These are phyloP conservation scores for Penicillium samsonianum DNA, from an alignment of 495 filamentous ascomycete genomes.

Conservation along the genomic window DNA sequence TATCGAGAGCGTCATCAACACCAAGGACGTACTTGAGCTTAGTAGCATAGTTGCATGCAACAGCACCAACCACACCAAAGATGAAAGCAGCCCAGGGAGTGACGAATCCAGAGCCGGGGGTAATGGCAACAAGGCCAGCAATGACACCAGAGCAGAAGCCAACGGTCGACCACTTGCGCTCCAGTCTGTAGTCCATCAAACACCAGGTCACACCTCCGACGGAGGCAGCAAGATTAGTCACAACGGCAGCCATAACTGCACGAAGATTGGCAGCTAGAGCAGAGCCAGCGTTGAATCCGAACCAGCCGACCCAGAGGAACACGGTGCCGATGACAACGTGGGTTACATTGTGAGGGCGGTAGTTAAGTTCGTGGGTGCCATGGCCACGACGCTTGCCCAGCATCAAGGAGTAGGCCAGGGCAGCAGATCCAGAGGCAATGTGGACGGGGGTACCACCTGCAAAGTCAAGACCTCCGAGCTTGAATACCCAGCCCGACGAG, in stretches of 20 bases:
- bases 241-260: slow-evolving; percentile 61
- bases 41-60: slow-evolving; percentile 90
- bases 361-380: slow-evolving; percentile 86
- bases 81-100: slow-evolving; percentile 90
- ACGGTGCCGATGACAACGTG: slow-evolving; percentile 96
- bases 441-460: slow-evolving; percentile 96
- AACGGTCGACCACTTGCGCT: slow-evolving; percentile 95
- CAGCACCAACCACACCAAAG: slow-evolving; percentile 81
- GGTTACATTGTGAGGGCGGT: slow-evolving; percentile 96
- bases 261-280: slow-evolving; percentile 89
- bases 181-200: slow-evolving; percentile 88
- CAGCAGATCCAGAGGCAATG: slow-evolving; percentile 86
- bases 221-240: slow-evolving; percentile 56
- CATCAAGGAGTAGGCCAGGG: slow-evolving; percentile 84
- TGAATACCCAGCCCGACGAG: slow-evolving; percentile 75
- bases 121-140: slow-evolving; percentile 90
- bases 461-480: slow-evolving; percentile 89
- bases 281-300: slow-evolving; percentile 95
- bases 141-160: slow-evolving; percentile 96
- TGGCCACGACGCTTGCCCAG: slow-evolving; percentile 82
- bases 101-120: slow-evolving; percentile 88
- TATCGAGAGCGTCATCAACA: slow-evolving; percentile 90
- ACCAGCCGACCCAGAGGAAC: slow-evolving; percentile 99
- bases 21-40: slow-evolving; percentile 90
- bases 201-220: slow-evolving; percentile 95